Base-by-base conservation (phyloP, 768 basidiomycete species). In the Favolaschia claudopus region DNA sequence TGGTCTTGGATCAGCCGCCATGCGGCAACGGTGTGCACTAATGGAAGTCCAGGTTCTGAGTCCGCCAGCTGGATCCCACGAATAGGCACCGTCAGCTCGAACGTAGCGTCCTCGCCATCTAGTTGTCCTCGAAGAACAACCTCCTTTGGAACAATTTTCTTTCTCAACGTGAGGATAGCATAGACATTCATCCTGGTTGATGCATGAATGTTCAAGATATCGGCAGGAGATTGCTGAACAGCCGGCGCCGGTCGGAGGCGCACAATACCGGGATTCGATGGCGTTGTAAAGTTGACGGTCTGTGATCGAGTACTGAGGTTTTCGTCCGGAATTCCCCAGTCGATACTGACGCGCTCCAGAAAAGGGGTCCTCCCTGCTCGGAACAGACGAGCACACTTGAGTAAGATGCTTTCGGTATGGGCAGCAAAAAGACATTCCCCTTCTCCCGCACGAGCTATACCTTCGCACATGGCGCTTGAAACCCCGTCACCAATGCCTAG, bases 11-110 rank as follows among this genome's bases (percentile, higher is more conserved):
- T 82, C 27, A 88, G 73, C 14, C 73, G 72, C 55, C 82, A 79
- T 2, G 85, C 87, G 6, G 84, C 81, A 34, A 88, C 72, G 0
- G 81, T 78, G 64, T 89, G 88, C 25, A 89, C 67, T 15, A 82
- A 70, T 22, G 75, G 74, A 17, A 76, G 45, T 10, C 69, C 53
- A 63, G 76, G 45, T 57, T 73, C 49, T 27, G 68, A 62, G 73
- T 81, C 60, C 51, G 75, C 43, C 70, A 73, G 55, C 7, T 73
- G 75, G 20, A 75, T 71, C 3, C 60, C 65, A 20, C 64, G 60
- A 20, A 80, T 68, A 1, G 74, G 74, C 27, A 79, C 69, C 1
- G 47, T 58, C n/a, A 74, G 31, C 38, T 72, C 62, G 43, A 79
- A 76, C 12, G 67, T 29, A 27, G 51, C 54, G 4, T 66, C 69